Evolutionary conservation across 805 yeast genomes (phyloP).

Genomic region (Trichomonascus vanleenenianus): DNA sequence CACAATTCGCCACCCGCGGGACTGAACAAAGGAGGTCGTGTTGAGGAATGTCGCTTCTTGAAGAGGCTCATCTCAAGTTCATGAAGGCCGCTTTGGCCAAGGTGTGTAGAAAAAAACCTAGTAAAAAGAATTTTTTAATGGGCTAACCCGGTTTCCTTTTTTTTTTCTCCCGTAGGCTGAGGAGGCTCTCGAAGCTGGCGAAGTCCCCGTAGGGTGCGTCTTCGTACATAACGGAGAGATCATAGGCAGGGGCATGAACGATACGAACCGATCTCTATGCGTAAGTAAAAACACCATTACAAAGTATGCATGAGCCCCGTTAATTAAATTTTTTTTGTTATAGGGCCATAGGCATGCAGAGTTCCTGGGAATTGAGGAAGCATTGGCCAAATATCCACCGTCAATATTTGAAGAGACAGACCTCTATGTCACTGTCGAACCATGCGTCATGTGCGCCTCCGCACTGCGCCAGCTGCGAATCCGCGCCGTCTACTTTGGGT

Average conservation of each 20-base stretch:
- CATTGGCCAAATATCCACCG: slow-evolving; percentile 32
- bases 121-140: background rate
- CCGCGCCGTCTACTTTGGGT: slow-evolving; percentile 72
- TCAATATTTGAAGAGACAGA: slow-evolving; percentile 45
- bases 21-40: too few relatives aligned
- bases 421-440: slow-evolving; percentile 92
- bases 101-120: slow-evolving; percentile 11
- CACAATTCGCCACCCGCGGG: too few relatives aligned
- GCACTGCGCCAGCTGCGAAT: slow-evolving; percentile 78
- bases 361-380: slow-evolving; percentile 63
- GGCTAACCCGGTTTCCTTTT: too few relatives aligned
- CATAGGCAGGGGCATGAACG: slow-evolving; percentile 73
- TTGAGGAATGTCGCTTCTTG: background rate
- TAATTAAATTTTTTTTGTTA: slow-evolving; percentile 8
- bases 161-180: slow-evolving; percentile 52
- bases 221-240: slow-evolving; percentile 49
- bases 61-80: slow-evolving; percentile 18
- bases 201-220: slow-evolving; percentile 82
- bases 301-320: background rate
- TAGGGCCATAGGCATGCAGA: slow-evolving; percentile 91
- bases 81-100: slow-evolving; percentile 32
- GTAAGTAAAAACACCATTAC: slow-evolving; percentile 9
- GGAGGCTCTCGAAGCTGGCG: slow-evolving; percentile 55
- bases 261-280: slow-evolving; percentile 66
- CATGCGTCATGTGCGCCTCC: slow-evolving; percentile 97